Conservation (phyloP, 1,284 basidiomycete species). For the Leccinum cinnamomeum region DNA sequence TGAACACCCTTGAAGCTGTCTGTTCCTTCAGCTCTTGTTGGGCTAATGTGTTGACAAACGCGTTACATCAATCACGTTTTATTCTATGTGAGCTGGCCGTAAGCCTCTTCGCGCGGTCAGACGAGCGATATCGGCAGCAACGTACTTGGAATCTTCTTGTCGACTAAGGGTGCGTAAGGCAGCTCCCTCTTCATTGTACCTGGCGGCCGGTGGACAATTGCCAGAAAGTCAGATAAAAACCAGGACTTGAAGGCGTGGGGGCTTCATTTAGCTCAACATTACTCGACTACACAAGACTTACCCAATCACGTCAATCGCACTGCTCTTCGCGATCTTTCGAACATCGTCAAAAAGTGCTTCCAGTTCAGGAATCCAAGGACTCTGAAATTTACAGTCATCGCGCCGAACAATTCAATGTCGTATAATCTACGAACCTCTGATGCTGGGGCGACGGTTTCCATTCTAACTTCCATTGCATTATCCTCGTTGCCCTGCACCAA, state of each 20-base stretch:
- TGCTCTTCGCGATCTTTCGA: conserved; percentile 63
- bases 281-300: conserved; percentile 37
- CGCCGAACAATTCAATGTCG: conserved; percentile 2
- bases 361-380: conserved; percentile 76
- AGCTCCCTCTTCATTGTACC: conserved; percentile 69
- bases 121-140: conserved; percentile 50
- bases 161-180: conserved; percentile 58
- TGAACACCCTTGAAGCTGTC: conserved; percentile 66
- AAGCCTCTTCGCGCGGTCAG: too few relatives aligned
- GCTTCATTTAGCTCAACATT: conserved; percentile 4
- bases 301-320: conserved; percentile 70
- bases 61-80: too few relatives aligned
- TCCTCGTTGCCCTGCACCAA: conserved; percentile 46
- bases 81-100: too few relatives aligned
- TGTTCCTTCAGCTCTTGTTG: conserved; percentile 70
- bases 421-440: conserved; percentile 24
- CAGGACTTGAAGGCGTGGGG: conserved; percentile 53
- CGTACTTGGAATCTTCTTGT: conserved; percentile 60
- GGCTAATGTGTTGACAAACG: too few relatives aligned
- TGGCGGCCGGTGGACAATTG: conserved; percentile 76
- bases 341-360: conserved; percentile 68
- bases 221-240: conserved; percentile 95
- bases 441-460: conserved; percentile 15
- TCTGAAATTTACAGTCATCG: conserved; percentile 40
- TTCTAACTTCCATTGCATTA: conserved; percentile 52